Percentiles rank a stretch among this genome's conserved stretches.
phyloP scores from a whole-genome alignment of 352 stramenopile species.

The Lagenidium giganteum region DNA sequence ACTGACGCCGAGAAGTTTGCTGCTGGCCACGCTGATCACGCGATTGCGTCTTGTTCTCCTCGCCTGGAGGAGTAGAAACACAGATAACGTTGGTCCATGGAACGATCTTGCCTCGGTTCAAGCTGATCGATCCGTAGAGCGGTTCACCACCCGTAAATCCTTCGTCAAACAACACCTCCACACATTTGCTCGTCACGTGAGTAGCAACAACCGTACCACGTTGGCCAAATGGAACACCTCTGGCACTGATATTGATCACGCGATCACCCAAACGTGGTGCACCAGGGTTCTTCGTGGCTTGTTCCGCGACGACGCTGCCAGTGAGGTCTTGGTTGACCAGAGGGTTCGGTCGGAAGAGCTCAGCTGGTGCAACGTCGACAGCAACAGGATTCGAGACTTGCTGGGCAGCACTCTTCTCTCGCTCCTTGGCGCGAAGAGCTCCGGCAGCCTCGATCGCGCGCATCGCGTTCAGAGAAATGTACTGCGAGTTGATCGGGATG shows the following conservation, averaged over 20 bases:
- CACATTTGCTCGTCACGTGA: constrained; percentile 94
- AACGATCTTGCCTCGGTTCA: constrained; percentile 94
- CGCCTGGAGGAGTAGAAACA: constrained; percentile 44
- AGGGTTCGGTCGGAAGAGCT: constrained; percentile 72
- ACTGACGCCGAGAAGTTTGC: too few species aligned
- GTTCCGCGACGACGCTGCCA: constrained; percentile 50
- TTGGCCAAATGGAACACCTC: constrained; percentile 95
- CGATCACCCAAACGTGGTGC: constrained; percentile 92
- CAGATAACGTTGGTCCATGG: constrained; percentile 88
- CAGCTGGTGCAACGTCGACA: constrained; percentile 30
- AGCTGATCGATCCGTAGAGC: constrained; percentile 93
- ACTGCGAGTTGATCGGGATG: constrained; percentile 90
- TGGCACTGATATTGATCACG: constrained; percentile 96
- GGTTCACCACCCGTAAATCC: constrained; percentile 96
- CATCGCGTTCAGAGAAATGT: constrained; percentile 91
- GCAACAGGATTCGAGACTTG: constrained; percentile 33
- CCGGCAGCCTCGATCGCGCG: constrained; percentile 89
- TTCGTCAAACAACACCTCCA: constrained; percentile 97
- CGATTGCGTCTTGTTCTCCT: constrained; percentile 4
- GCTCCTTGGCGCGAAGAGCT: constrained; percentile 57
- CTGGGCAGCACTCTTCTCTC: constrained; percentile 34
- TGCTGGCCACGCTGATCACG: too few species aligned
- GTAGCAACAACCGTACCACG: constrained; percentile 97
- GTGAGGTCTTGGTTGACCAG: constrained; percentile 80
- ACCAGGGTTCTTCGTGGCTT: constrained; percentile 52